Conservation (phyloP, 2,329 filamentous ascomycete species). For the Davidsoniella virescens region DNA sequence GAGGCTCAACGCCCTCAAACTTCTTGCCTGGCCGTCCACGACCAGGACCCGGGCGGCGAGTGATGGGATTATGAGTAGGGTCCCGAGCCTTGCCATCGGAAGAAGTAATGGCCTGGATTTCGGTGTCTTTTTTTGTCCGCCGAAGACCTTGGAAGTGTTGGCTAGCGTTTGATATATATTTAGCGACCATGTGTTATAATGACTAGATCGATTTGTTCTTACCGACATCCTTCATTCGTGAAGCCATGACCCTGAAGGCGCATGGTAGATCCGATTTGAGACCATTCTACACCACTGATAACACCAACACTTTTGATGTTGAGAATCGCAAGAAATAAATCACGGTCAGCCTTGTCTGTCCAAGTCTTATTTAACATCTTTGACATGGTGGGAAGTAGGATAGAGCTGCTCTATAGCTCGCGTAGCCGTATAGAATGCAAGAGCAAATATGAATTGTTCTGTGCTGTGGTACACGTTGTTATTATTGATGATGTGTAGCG, state of each 20-base stretch:
- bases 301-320: slow-evolving; percentile 47
- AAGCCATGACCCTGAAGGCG: slow-evolving; percentile 42
- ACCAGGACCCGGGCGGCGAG: slow-evolving; percentile 41
- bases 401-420: background rate
- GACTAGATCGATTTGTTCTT: slow-evolving; percentile 20
- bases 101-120: slow-evolving; percentile 16
- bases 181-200: background rate
- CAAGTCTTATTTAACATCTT: slow-evolving; percentile 36
- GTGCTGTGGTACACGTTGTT: background rate
- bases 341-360: slow-evolving; percentile 45
- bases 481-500: background rate
- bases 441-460: background rate
- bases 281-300: slow-evolving; percentile 47
- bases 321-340: slow-evolving; percentile 46
- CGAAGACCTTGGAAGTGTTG: slow-evolving; percentile 46
- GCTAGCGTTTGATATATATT: slow-evolving; percentile 20
- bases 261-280: slow-evolving; percentile 45
- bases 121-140: slow-evolving; percentile 36
- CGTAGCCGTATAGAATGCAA: background rate
- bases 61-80: slow-evolving; percentile 41
- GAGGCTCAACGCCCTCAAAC: slow-evolving; percentile 18
- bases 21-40: slow-evolving; percentile 35
- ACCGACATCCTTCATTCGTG: slow-evolving; percentile 49
- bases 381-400: slow-evolving; percentile 19
- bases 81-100: slow-evolving; percentile 19